phyloP scores from a whole-genome alignment of 2,329 filamentous ascomycete genomes.

The Cadophora sp. region DNA sequence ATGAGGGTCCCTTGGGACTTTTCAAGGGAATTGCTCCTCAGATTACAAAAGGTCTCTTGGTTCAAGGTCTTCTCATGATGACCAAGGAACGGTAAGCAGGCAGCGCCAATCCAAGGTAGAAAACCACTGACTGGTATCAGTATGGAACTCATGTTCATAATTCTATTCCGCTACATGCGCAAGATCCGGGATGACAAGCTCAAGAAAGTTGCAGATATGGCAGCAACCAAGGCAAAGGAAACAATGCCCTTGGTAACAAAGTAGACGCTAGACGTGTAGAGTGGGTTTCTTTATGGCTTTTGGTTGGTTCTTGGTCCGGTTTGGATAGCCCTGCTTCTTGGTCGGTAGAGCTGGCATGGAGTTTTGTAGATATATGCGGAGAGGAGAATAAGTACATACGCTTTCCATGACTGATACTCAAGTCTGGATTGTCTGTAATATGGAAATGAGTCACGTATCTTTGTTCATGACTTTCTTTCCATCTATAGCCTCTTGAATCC shows the following conservation, averaged over 20 bases:
- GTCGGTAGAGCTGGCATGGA: constrained; percentile 17
- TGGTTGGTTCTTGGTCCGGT: constrained; percentile 7
- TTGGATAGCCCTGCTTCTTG: constrained; percentile 5
- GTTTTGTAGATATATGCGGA: constrained; percentile 21
- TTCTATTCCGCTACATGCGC: constrained; percentile 83
- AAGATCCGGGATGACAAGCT: constrained; percentile 74
- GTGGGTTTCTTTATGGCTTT: constrained; percentile 1
- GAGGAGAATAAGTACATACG: constrained; percentile 12
- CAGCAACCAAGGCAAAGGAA: constrained; percentile 63
- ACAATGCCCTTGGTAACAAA: constrained; percentile 40
- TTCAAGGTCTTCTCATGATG: constrained; percentile 98
- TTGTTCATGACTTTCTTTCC: too few relatives aligned
- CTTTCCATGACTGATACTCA: background rate
- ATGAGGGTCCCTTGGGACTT: constrained; percentile 82
- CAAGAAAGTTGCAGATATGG: constrained; percentile 67
- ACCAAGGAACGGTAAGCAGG: constrained; percentile 84
- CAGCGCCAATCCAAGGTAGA: constrained; percentile 1
- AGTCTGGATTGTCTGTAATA: background rate
- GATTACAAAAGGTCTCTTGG: constrained; percentile 88
- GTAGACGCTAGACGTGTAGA: constrained; percentile 35
- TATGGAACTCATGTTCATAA: constrained; percentile 86
- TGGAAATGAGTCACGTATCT: background rate
- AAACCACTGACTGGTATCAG: constrained; percentile 49
- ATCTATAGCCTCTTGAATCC: background rate
- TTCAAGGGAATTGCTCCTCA: constrained; percentile 98